Conservation (phyloP, 176 grass and related monocot genomes). For the Bolboschoenus planiculmis region DNA sequence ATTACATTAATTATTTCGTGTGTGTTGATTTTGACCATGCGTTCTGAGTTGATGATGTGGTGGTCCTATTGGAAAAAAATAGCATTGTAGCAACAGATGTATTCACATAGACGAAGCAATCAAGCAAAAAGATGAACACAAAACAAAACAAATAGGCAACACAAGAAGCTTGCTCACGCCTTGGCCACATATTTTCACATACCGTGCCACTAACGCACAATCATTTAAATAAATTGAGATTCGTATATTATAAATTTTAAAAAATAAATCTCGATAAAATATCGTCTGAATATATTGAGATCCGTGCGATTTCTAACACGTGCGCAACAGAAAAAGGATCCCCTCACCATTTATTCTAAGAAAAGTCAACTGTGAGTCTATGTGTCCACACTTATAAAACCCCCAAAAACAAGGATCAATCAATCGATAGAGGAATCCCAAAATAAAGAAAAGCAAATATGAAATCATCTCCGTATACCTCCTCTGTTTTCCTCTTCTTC, state of each 20-base stretch:
- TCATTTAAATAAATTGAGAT: too few species aligned
- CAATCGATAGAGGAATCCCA: neutral
- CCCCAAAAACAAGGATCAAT: neutral
- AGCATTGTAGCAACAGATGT: neutral
- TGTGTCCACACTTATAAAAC: slow-evolving; percentile 9
- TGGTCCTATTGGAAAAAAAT: neutral
- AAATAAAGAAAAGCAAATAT: neutral
- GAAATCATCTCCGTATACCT: neutral
- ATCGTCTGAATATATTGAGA: too few species aligned
- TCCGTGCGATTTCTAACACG: too few species aligned
- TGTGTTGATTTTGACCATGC: neutral
- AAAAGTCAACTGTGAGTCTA: neutral
- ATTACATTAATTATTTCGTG: neutral
- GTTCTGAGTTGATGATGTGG: neutral
- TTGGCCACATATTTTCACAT: neutral
- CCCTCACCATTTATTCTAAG: neutral
- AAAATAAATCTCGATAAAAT: too few species aligned
- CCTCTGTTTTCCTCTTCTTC: slow-evolving; percentile 15
- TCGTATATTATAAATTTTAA: too few species aligned
- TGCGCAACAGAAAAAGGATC: too few species aligned
- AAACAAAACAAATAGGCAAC: neutral
- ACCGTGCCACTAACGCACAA: neutral
- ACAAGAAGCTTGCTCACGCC: neutral
- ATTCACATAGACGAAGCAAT: neutral
- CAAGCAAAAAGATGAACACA: neutral